Percentiles rank a stretch among this genome's conserved stretches.
These are phyloP conservation scores for Coprinopsis sp. DNA, from an alignment of 768 basidiomycete species.

Conservation along the genomic window DNA sequence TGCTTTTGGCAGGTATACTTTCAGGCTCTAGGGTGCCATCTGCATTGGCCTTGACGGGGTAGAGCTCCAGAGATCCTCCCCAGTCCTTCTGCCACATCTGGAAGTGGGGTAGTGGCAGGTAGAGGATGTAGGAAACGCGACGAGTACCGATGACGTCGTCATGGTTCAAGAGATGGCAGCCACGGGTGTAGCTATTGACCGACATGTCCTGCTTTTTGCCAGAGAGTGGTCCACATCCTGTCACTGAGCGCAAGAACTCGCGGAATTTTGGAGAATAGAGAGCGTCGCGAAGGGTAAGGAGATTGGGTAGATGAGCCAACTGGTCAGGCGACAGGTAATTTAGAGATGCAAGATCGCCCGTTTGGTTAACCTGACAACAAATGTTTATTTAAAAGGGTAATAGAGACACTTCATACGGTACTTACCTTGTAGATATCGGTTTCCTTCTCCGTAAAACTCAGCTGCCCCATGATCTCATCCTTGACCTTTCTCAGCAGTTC, in stretches of 20 bases:
- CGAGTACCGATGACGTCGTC: slow-evolving; percentile 97
- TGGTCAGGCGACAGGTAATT: slow-evolving; percentile 78
- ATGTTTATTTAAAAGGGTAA: background rate
- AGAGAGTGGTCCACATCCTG: slow-evolving; percentile 88
- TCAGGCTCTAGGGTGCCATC: slow-evolving; percentile 69
- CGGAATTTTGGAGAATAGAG: slow-evolving; percentile 87
- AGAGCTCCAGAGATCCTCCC: slow-evolving; percentile 94
- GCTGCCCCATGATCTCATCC: slow-evolving; percentile 74
- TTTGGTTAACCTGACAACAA: slow-evolving; percentile 79
- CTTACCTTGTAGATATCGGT: slow-evolving; percentile 96
- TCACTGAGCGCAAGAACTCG: slow-evolving; percentile 75
- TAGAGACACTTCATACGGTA: too few relatives aligned
- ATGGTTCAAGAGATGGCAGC: slow-evolving; percentile 94
- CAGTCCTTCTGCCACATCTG: slow-evolving; percentile 82
- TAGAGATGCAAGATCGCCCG: slow-evolving; percentile 92
- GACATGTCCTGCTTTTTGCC: slow-evolving; percentile 94
- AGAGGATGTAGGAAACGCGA: slow-evolving; percentile 93
- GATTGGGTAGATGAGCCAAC: slow-evolving; percentile 71
- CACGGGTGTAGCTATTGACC: slow-evolving; percentile 85
- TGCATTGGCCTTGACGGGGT: slow-evolving; percentile 61
- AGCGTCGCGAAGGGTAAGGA: slow-evolving; percentile 81
- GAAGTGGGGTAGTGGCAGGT: slow-evolving; percentile 78
- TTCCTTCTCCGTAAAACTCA: slow-evolving; percentile 89
- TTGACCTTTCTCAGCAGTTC: slow-evolving; percentile 76
- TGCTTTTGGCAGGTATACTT: slow-evolving; percentile 54